A percentile compares a stretch with the other conserved stretches of the same genome.
Evolutionary conservation across 78 protist species (phyloP).

Genomic region (Blattamonas nauphoetae): DNA sequence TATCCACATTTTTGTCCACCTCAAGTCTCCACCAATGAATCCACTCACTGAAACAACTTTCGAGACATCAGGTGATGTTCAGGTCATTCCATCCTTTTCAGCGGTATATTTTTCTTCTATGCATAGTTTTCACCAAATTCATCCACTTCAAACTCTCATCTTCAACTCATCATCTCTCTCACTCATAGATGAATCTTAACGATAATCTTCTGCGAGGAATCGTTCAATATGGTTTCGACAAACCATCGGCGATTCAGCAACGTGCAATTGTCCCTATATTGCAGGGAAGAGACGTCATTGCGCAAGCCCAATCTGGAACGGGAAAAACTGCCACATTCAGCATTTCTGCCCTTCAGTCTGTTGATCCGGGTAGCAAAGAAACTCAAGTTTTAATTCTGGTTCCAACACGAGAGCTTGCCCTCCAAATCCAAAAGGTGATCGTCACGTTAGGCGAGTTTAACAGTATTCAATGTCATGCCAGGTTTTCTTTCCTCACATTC

Average conservation of each 20-base stretch:
- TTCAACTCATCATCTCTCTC: not conserved
- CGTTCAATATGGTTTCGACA: conserved; percentile 1
- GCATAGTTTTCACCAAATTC: not conserved
- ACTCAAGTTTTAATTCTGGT: conserved; percentile 82
- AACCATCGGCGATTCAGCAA: conserved; percentile 2
- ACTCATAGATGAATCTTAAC: not conserved
- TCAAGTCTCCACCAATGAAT: not conserved
- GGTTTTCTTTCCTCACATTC: not conserved
- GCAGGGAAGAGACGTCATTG: not conserved
- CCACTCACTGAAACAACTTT: not conserved
- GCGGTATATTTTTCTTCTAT: not conserved
- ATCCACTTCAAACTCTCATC: not conserved
- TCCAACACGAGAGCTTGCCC: conserved; percentile 95
- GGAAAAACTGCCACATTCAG: conserved; percentile 59
- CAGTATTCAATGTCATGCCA: conserved; percentile 16
- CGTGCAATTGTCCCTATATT: not conserved
- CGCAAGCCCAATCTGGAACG: conserved; percentile 37
- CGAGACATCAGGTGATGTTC: not conserved
- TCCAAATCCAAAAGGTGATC: conserved; percentile 76
- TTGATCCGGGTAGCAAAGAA: conserved; percentile 27
- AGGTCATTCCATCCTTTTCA: not conserved
- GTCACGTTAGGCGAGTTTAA: conserved; percentile 47
- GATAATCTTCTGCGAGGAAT: not conserved
- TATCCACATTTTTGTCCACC: too few relatives aligned
- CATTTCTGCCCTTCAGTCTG: conserved; percentile 34